Evolutionary conservation across 2,329 filamentous ascomycete genomes (phyloP).

Genomic region (Ceratocystis variospora): DNA sequence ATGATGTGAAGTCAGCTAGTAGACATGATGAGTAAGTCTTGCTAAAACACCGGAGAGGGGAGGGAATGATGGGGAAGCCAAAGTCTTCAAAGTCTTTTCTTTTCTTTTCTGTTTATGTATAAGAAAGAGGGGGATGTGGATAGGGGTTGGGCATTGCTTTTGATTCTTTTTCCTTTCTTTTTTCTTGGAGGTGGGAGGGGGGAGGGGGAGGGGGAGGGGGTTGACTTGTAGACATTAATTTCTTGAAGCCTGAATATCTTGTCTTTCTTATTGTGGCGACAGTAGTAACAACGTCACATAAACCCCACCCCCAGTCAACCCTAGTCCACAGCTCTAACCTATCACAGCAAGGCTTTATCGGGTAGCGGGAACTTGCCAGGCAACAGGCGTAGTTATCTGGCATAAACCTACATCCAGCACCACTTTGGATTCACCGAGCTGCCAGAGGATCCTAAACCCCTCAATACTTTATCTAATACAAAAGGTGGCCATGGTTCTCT

Average conservation of each 20-base stretch:
- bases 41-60: conserved; percentile 15
- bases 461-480: too few species aligned
- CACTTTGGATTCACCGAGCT: too few species aligned
- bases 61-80: neutral
- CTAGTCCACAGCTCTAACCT: neutral
- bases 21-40: conserved; percentile 22
- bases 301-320: neutral
- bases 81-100: neutral
- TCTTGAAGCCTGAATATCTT: neutral
- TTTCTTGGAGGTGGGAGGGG: neutral
- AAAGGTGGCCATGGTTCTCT: too few species aligned
- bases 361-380: neutral
- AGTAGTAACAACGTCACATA: neutral
- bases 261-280: neutral
- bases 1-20: conserved; percentile 30
- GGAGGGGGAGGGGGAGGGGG: neutral
- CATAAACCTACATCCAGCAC: neutral
- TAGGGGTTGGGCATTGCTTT: too few species aligned
- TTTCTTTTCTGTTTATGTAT: neutral
- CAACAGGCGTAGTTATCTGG: neutral
- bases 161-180: neutral
- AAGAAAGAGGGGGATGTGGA: neutral
- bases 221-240: conserved; percentile 1
- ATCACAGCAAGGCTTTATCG: neutral
- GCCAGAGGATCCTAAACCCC: too few species aligned